These are phyloP conservation scores for Penicillium bovifimosum DNA, from an alignment of 495 filamentous ascomycete species.

Conservation along the genomic window DNA sequence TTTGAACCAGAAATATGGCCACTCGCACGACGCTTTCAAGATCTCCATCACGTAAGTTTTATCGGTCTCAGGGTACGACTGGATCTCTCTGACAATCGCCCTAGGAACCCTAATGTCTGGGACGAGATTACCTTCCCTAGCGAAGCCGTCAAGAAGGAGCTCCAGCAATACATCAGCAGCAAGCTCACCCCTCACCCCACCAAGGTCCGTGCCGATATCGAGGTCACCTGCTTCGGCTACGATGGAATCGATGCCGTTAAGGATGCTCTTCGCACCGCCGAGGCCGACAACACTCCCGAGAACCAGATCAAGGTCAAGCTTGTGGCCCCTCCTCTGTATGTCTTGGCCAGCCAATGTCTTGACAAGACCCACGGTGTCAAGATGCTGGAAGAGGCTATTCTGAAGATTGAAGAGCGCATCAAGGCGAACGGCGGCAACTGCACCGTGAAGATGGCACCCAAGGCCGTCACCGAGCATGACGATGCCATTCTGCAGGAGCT, in stretches of 20 bases:
- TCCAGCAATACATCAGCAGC: slow-evolving; percentile 91
- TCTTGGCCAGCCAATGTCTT: slow-evolving; percentile 85
- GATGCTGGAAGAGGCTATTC: slow-evolving; percentile 80
- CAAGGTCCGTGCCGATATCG: slow-evolving; percentile 95
- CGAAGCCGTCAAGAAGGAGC: slow-evolving; percentile 77
- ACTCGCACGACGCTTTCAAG: slow-evolving; percentile 97
- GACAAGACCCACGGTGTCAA: slow-evolving; percentile 85
- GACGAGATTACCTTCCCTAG: slow-evolving; percentile 83
- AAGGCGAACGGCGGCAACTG: slow-evolving; percentile 67
- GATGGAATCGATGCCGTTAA: slow-evolving; percentile 99
- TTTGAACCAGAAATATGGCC: slow-evolving; percentile 93
- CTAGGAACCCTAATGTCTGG: slow-evolving; percentile 92
- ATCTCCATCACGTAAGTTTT: slow-evolving; percentile 84
- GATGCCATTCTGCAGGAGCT: slow-evolving; percentile 93
- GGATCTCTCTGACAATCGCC: slow-evolving; percentile 10
- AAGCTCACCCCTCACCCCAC: slow-evolving; percentile 93
- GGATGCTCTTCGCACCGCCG: slow-evolving; percentile 75
- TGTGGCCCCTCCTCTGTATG: slow-evolving; percentile 91
- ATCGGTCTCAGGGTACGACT: not conserved
- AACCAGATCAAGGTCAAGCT: slow-evolving; percentile 95
- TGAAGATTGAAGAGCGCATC: slow-evolving; percentile 74
- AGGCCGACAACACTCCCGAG: slow-evolving; percentile 80
- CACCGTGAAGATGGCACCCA: slow-evolving; percentile 92
- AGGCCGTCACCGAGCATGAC: slow-evolving; percentile 97
- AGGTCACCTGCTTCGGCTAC: slow-evolving; percentile 97